Base-by-base conservation (phyloP, 1,284 basidiomycete species). In the Pascua guehoae region DNA sequence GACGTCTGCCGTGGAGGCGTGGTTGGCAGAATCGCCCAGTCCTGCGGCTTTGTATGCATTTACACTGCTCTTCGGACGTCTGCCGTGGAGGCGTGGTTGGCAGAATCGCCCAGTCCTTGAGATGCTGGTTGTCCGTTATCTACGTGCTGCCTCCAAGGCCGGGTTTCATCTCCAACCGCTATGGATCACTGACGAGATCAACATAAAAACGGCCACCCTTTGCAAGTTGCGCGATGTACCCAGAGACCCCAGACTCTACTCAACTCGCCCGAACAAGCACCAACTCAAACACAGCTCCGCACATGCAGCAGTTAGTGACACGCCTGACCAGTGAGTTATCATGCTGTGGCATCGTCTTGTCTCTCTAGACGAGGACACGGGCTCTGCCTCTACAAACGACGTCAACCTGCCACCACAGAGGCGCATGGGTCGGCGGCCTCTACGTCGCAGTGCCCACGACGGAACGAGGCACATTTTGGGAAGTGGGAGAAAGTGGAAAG, bases 371-470 rank as follows among this genome's bases (percentile, higher is more conserved):
- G 66, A 68, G 52, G 60, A 62, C 50, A 66, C 63, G 46, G 57
- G 58, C 53, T 63, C 62, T 60, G 68, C 66, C 58, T 68, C 67
- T 60, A 66, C 62, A 50, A 66, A 67, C 53, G 60, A 59, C 47
- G 67, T 63, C 56, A 74, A 65, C 49, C 70, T 70, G 54, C 69
- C 70, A 56, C 66, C 49, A 60, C 52, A 56, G 48, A 60, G 58
- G 50, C 68, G 67, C 61, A 67, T 70, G 24, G 72, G 69, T 60
- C 68, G 62, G 58, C 67, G 63, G 59, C 71, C 72, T 55, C 63
- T 67, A 52, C 67, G 70, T 54, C 70, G 69, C 60, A 49, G 54
- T 44, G 45, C 51, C 68, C 68, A 74, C 52, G 66, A 63, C 55
- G 44, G 54, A 41, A 49, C 51, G 48, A 45, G 60, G 57, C 55